Evolutionary conservation across 495 filamentous ascomycete genomes (phyloP).

Genomic region (Pseudevernia furfuracea): DNA sequence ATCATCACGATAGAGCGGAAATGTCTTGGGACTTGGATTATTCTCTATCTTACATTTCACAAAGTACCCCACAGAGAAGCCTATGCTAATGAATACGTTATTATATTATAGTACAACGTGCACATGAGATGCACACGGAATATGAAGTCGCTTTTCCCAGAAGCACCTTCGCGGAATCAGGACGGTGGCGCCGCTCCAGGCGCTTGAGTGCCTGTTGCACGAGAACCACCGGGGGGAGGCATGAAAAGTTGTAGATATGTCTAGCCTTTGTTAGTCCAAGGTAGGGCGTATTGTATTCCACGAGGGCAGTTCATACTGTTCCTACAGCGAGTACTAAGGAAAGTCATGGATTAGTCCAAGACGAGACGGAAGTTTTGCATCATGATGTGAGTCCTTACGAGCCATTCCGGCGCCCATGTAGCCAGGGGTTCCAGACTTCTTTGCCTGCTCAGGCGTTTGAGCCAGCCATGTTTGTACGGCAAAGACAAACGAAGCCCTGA

Average conservation of each 20-base stretch:
- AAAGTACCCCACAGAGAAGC: background rate
- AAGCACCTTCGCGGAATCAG: constrained; percentile 11
- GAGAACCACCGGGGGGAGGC: constrained; percentile 39
- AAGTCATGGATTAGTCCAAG: constrained; percentile 13
- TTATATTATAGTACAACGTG: background rate
- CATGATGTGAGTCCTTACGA: constrained; percentile 44
- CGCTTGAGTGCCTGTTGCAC: constrained; percentile 29
- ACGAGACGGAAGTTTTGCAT: background rate
- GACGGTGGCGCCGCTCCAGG: constrained; percentile 40
- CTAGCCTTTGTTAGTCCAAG: constrained; percentile 28
- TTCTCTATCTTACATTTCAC: background rate
- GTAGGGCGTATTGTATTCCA: background rate
- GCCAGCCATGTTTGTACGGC: constrained; percentile 79
- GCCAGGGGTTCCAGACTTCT: constrained; percentile 59
- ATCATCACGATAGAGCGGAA: background rate
- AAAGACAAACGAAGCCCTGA: constrained; percentile 75
- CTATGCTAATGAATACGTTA: background rate
- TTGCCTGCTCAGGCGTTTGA: constrained; percentile 69
- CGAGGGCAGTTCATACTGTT: constrained; percentile 45
- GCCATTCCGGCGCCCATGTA: constrained; percentile 84
- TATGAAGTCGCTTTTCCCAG: background rate
- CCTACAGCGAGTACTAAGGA: constrained; percentile 64
- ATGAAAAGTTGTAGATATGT: constrained; percentile 83
- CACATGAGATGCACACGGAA: background rate
- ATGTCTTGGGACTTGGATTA: background rate